Evolutionary conservation across 371 early-diverging fungal species (phyloP).

Genomic region (Mucor circinelloides): DNA sequence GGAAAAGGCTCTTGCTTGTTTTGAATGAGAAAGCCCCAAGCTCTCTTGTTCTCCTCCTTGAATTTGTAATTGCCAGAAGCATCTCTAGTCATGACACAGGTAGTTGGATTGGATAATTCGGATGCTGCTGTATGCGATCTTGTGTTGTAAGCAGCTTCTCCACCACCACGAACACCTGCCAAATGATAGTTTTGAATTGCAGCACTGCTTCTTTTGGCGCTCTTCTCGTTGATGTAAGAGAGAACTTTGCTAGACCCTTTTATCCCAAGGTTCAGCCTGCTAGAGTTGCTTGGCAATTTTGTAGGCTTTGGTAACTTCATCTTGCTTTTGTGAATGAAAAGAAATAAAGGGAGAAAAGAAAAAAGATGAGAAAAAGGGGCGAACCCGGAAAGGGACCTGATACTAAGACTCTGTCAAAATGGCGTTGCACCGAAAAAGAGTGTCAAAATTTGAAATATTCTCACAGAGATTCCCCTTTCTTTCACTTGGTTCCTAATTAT

Average conservation of each 20-base stretch:
- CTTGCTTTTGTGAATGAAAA: background rate
- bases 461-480: background rate
- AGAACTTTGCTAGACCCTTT: background rate
- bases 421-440: background rate
- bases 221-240: background rate
- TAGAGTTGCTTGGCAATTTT: background rate
- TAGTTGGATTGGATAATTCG: background rate
- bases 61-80: background rate
- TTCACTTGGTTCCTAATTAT: no score
- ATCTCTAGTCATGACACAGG: background rate
- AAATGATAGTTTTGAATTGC: background rate
- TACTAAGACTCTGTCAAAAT: background rate
- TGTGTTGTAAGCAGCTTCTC: background rate
- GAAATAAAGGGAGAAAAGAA: background rate
- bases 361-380: background rate
- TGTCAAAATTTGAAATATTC: background rate
- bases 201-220: background rate
- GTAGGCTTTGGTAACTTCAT: background rate
- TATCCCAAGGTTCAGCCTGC: background rate
- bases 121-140: background rate
- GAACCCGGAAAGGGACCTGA: background rate
- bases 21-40: conserved; percentile 18
- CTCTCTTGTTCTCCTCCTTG: background rate
- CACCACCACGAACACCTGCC: background rate
- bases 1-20: background rate